Percentiles rank a stretch among this genome's conserved stretches.
Evolutionary conservation across 2,329 filamentous ascomycete genomes (phyloP).

Genomic region (Botryotinia convoluta): DNA sequence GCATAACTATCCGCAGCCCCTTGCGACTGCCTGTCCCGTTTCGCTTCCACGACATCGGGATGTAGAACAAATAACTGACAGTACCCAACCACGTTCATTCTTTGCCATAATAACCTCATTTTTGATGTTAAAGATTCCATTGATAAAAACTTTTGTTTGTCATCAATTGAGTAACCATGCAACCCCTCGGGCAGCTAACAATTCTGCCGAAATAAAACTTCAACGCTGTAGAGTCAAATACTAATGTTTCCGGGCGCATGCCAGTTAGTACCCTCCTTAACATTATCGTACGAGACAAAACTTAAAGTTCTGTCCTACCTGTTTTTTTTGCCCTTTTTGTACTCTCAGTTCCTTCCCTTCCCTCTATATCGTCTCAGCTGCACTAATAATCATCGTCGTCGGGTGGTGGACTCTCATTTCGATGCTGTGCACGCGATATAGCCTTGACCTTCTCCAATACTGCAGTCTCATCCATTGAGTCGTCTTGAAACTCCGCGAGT

Average conservation of each 20-base stretch:
- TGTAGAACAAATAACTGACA: neutral
- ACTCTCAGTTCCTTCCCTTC: neutral
- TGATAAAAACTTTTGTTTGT: neutral
- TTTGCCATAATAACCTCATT: neutral
- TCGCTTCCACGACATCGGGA: neutral
- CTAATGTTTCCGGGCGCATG: neutral
- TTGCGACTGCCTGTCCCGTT: neutral
- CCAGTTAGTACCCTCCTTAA: neutral
- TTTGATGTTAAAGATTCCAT: neutral
- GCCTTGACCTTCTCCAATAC: neutral
- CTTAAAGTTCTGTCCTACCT: neutral
- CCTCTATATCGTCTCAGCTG: too few species aligned
- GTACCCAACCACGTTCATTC: neutral
- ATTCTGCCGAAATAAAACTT: too few species aligned
- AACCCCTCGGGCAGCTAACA: neutral
- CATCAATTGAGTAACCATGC: neutral
- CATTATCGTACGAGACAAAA: neutral
- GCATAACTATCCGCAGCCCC: neutral
- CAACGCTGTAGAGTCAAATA: neutral
- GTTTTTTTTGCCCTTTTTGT: too few species aligned
- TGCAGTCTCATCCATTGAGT: neutral
- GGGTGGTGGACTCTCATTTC: neutral
- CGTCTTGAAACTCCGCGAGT: neutral
- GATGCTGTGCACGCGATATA: neutral
- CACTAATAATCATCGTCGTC: neutral